Evolutionary conservation across 148 eudicot genomes (phyloP).

Genomic region (Nepenthes mirabilis): DNA sequence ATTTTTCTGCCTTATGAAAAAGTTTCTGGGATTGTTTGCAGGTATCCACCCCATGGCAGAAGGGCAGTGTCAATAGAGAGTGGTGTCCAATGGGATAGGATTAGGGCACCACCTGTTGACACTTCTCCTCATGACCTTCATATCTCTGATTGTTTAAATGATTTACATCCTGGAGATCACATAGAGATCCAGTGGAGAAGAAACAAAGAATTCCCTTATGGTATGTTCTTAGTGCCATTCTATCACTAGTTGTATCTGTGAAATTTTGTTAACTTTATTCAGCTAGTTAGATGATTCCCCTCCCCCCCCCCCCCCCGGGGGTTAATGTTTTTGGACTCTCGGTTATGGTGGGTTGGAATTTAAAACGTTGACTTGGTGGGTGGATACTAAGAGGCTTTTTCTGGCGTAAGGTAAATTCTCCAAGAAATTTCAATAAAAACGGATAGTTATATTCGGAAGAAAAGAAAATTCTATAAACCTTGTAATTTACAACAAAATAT

Average conservation of each 20-base stretch:
- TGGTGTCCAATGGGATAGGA: slow-evolving; percentile 71
- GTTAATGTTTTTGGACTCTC: background rate
- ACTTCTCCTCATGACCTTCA: slow-evolving; percentile 74
- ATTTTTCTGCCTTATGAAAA: background rate
- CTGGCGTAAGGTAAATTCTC: no score
- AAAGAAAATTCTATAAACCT: no score
- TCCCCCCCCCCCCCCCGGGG: background rate
- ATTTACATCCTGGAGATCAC: slow-evolving; percentile 85
- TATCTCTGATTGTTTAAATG: slow-evolving; percentile 55
- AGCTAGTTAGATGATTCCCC: background rate
- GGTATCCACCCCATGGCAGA: slow-evolving; percentile 94
- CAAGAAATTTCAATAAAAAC: no score
- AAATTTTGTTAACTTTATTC: background rate
- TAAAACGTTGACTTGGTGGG: no score
- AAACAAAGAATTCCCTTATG: slow-evolving; percentile 92
- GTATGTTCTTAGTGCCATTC: slow-evolving; percentile 20
- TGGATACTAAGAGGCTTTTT: no score
- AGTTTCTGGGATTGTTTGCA: slow-evolving; percentile 9
- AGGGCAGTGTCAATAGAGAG: slow-evolving; percentile 56
- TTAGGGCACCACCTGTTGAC: slow-evolving; percentile 73
- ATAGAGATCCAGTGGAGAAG: slow-evolving; percentile 98
- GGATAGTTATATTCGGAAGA: no score
- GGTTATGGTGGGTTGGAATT: no score
- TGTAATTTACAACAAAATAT: no score
- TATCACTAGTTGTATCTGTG: background rate